A percentile compares a stretch with the other conserved stretches of the same genome.
phyloP scores from a whole-genome alignment of 495 filamentous ascomycete species.

The Polyplosphaeria fusca region DNA sequence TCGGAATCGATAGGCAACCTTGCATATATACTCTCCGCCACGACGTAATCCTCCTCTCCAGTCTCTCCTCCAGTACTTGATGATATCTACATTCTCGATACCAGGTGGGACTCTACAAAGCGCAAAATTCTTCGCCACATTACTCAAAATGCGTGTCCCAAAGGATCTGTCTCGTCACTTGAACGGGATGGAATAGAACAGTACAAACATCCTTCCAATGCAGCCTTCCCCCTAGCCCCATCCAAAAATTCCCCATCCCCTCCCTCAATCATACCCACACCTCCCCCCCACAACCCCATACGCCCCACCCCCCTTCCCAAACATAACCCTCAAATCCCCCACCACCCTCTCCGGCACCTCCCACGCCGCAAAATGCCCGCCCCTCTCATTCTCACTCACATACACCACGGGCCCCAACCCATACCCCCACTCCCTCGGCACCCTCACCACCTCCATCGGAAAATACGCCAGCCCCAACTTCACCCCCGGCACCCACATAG shows the following conservation, averaged over 20 bases:
- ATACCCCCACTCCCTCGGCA: not conserved
- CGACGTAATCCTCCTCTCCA: no score
- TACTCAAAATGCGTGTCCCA: no score
- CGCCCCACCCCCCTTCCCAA: not conserved
- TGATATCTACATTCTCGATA: no score
- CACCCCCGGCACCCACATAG: no score
- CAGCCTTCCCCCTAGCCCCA: not conserved
- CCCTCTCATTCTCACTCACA: conserved; percentile 5
- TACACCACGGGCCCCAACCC: conserved; percentile 16
- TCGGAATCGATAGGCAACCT: no score
- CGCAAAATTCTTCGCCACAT: no score
- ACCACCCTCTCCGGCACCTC: conserved; percentile 9
- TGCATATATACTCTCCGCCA: no score
- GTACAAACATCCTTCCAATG: no score
- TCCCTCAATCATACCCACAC: not conserved
- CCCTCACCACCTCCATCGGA: conserved; percentile 9
- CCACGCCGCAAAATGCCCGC: conserved; percentile 25
- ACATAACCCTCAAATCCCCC: conserved; percentile 18
- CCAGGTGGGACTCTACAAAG: no score
- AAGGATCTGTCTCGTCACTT: no score
- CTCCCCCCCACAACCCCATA: not conserved
- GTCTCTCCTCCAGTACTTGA: no score
- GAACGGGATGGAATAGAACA: no score
- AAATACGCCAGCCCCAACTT: conserved; percentile 16
- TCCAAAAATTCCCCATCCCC: not conserved